phyloP scores from a whole-genome alignment of 192 early-diverging fungal species.

The Coemansia sp. region DNA sequence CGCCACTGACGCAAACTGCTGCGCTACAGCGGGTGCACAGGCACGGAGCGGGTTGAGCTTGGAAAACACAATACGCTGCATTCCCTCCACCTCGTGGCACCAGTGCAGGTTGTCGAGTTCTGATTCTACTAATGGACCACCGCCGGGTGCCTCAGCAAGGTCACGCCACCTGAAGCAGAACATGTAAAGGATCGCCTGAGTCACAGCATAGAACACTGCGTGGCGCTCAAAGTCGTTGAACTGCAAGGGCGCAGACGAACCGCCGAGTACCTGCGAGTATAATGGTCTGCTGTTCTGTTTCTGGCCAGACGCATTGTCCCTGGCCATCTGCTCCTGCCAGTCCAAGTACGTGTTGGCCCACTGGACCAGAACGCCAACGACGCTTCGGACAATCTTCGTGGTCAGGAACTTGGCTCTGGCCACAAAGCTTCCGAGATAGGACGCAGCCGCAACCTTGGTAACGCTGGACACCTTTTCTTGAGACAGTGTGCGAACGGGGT shows the following conservation, averaged over 20 bases:
- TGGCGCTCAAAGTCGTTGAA: conserved; percentile 62
- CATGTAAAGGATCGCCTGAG: conserved; percentile 89
- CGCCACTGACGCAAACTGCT: conserved; percentile 83
- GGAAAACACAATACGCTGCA: conserved; percentile 76
- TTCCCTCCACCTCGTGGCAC: conserved; percentile 63
- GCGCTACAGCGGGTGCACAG: conserved; percentile 74
- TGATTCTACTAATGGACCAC: conserved; percentile 26
- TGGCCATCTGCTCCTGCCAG: conserved; percentile 56
- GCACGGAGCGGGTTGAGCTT: conserved; percentile 75
- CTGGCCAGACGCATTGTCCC: background rate
- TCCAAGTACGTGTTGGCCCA: conserved; percentile 74
- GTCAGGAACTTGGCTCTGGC: conserved; percentile 82
- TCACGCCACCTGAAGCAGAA: conserved; percentile 95
- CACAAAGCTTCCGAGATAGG: conserved; percentile 86
- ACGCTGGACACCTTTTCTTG: conserved; percentile 63
- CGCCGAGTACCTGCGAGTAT: background rate
- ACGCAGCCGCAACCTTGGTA: conserved; percentile 72
- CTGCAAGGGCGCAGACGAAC: conserved; percentile 4
- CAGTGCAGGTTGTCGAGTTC: conserved; percentile 53
- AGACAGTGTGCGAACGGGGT: conserved; percentile 34
- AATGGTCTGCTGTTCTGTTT: conserved; percentile 6
- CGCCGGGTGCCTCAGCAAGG: conserved; percentile 55
- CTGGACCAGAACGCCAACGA: conserved; percentile 64
- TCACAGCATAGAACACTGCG: conserved; percentile 80
- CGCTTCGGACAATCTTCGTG: conserved; percentile 60